Conservation (phyloP, 2,329 filamentous ascomycete species). For the Periconia sp. region DNA sequence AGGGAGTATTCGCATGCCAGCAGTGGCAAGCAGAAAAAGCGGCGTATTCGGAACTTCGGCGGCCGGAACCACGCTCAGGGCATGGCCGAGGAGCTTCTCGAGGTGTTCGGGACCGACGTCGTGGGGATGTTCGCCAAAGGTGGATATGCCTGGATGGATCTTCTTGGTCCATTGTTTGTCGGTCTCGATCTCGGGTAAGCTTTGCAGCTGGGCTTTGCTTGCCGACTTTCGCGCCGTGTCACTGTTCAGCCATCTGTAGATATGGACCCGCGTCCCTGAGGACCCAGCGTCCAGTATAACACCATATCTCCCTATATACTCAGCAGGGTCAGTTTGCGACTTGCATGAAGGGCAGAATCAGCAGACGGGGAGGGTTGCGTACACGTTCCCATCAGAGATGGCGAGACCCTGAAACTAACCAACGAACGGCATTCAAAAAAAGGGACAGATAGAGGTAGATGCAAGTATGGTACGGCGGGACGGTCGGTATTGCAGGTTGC, state of each 20-base stretch:
- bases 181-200: conserved; percentile 77
- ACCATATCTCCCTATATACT: conserved; percentile 68
- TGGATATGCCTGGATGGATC: conserved; percentile 87
- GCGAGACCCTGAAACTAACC: conserved; percentile 19
- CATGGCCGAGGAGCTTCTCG: conserved; percentile 76
- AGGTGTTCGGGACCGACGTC: conserved; percentile 82
- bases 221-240: conserved; percentile 65
- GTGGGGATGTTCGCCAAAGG: conserved; percentile 76
- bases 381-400: conserved; percentile 47
- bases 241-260: conserved; percentile 90
- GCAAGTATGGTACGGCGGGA: background rate
- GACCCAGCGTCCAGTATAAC: conserved; percentile 97
- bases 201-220: conserved; percentile 61
- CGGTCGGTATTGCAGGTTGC: conserved; percentile 8
- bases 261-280: conserved; percentile 90
- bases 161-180: conserved; percentile 91
- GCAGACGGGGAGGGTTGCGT: conserved; percentile 23
- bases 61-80: conserved; percentile 73
- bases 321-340: conserved; percentile 23
- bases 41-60: conserved; percentile 81
- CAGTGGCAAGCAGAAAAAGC: conserved; percentile 92
- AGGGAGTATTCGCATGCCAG: conserved; percentile 86
- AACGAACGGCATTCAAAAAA: conserved; percentile 30
- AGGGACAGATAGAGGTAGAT: conserved; percentile 3
- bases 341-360: conserved; percentile 7